A percentile compares a stretch with the other conserved stretches of the same genome.
These are phyloP conservation scores for Suillus fuscotomentosus DNA, from an alignment of 768 basidiomycete genomes.

Conservation along the genomic window DNA sequence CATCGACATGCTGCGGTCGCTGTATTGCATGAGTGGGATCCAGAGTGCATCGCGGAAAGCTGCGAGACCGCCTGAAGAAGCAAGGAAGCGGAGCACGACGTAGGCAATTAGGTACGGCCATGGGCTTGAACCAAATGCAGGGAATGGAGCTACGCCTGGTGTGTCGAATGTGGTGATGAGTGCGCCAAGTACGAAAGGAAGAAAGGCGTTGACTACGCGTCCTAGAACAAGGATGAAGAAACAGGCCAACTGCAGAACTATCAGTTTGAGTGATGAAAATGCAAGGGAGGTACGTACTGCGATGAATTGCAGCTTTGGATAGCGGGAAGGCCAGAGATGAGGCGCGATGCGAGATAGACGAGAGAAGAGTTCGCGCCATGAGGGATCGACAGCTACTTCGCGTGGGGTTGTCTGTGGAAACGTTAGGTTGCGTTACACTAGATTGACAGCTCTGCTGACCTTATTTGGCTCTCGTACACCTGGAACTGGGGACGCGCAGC, in stretches of 20 bases:
- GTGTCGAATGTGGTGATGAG: constrained; percentile 21
- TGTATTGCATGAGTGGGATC: constrained; percentile 89
- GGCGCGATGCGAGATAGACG: constrained; percentile 70
- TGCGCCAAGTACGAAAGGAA: constrained; percentile 70
- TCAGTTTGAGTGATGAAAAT: constrained; percentile 17
- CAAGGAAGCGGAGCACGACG: constrained; percentile 66
- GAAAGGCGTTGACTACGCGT: constrained; percentile 70
- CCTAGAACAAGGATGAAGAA: constrained; percentile 68
- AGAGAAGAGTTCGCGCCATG: constrained; percentile 66
- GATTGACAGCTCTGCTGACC: not conserved
- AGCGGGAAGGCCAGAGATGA: constrained; percentile 82
- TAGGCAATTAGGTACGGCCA: constrained; percentile 74
- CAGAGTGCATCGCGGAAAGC: constrained; percentile 73
- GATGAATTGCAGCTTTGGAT: constrained; percentile 61
- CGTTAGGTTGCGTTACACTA: not conserved
- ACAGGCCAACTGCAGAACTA: constrained; percentile 51
- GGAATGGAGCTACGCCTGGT: constrained; percentile 11
- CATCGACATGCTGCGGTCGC: constrained; percentile 56
- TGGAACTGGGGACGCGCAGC: constrained; percentile 45
- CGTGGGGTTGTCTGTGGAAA: constrained; percentile 32
- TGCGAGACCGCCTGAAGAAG: constrained; percentile 73
- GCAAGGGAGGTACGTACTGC: constrained; percentile 39
- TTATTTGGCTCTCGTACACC: constrained; percentile 5
- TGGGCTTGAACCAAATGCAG: constrained; percentile 39
- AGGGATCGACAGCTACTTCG: constrained; percentile 59